Conservation (phyloP, 2,329 filamentous ascomycete genomes). For the Fusarium brachygibbosum region DNA sequence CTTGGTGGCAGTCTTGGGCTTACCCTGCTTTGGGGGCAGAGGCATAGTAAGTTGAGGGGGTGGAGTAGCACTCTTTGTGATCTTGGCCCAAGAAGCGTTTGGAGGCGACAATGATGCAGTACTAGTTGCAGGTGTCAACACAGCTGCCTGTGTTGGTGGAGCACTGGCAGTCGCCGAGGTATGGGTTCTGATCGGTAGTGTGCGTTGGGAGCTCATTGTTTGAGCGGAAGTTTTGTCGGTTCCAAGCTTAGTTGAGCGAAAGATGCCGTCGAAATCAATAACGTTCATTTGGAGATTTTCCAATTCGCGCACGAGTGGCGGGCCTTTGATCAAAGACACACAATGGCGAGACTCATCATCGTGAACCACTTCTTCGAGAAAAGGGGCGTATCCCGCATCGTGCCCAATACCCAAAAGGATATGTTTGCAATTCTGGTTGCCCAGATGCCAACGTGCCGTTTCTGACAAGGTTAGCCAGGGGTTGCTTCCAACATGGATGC, state of each 20-base stretch:
- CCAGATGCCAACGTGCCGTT: slow-evolving; percentile 68
- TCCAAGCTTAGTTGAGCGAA: slow-evolving; percentile 67
- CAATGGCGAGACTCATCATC: slow-evolving; percentile 59
- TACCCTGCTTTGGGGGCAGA: slow-evolving; percentile 51
- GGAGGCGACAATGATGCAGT: slow-evolving; percentile 44
- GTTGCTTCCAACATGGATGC: background rate
- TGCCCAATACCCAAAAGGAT: slow-evolving; percentile 73
- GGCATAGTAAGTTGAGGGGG: slow-evolving; percentile 58
- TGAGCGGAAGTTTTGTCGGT: slow-evolving; percentile 48
- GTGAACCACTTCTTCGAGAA: slow-evolving; percentile 67
- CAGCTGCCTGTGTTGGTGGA: slow-evolving; percentile 20
- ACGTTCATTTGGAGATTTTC: slow-evolving; percentile 61
- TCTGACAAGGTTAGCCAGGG: slow-evolving; percentile 54
- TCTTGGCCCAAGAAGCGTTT: slow-evolving; percentile 52
- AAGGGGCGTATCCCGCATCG: slow-evolving; percentile 71
- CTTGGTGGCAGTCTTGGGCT: slow-evolving; percentile 42
- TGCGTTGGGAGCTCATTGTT: slow-evolving; percentile 2
- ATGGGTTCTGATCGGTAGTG: slow-evolving; percentile 12
- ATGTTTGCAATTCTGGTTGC: slow-evolving; percentile 72
- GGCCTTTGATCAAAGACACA: slow-evolving; percentile 68
- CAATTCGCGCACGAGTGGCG: slow-evolving; percentile 65
- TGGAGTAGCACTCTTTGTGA: slow-evolving; percentile 59
- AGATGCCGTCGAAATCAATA: slow-evolving; percentile 63
- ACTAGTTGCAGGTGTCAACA: slow-evolving; percentile 47
- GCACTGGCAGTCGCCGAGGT: slow-evolving; percentile 27